Conservation (phyloP, 345 rosid species). For the Garcia nutans region DNA sequence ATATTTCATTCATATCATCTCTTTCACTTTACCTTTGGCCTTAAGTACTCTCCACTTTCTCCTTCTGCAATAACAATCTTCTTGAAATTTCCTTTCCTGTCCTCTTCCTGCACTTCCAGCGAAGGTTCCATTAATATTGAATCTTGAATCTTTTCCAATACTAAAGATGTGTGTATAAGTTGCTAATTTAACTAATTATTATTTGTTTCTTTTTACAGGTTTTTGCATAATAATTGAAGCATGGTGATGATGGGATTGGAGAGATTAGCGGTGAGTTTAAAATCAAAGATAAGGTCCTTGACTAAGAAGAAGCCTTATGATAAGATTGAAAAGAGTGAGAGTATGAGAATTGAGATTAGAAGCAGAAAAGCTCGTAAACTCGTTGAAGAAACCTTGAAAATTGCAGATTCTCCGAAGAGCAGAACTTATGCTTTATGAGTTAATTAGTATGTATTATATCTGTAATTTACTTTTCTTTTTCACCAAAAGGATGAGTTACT, state of each 20-base stretch:
- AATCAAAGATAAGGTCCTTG: slow-evolving; percentile 60
- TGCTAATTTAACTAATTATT: not conserved
- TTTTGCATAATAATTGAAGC: not conserved
- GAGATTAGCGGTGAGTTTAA: slow-evolving; percentile 56
- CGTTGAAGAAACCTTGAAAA: slow-evolving; percentile 61
- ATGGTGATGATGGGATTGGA: slow-evolving; percentile 59
- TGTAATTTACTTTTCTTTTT: no score
- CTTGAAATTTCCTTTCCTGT: not conserved
- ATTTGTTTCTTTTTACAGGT: not conserved
- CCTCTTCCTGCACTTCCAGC: no score
- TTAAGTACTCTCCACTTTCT: not conserved
- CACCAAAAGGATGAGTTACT: not conserved
- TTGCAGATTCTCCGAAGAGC: slow-evolving; percentile 72
- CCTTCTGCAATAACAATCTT: no score
- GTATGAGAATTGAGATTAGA: slow-evolving; percentile 83
- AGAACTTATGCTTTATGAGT: slow-evolving; percentile 54
- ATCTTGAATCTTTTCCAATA: no score
- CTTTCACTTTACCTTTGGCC: not conserved
- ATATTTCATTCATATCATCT: slow-evolving; percentile 24
- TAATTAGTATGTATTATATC: no score
- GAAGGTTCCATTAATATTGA: not conserved
- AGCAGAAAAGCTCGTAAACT: slow-evolving; percentile 82
- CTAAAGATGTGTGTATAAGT: no score
- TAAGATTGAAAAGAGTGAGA: slow-evolving; percentile 90
- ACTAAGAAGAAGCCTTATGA: slow-evolving; percentile 62